Base-by-base conservation (phyloP, 352 stramenopile species). In the Phytophthora nicotianae region DNA sequence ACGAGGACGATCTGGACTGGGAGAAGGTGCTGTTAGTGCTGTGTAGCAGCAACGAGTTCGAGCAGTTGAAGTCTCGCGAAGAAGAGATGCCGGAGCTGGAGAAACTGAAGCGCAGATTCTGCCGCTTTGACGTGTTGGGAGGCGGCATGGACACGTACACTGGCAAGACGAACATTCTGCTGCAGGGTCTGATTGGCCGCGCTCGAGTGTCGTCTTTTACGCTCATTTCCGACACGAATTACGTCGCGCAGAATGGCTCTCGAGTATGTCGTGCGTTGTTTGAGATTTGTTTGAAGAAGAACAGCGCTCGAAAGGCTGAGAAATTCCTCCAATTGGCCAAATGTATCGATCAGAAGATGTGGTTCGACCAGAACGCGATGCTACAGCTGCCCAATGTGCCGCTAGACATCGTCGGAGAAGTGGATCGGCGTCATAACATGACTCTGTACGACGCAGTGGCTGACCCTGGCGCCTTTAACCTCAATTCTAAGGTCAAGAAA, bases 211-310 rank as follows among this genome's bases (percentile, higher is more conserved):
- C 83, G 11, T 96, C 87, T 51, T 99, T 99, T 61, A 99, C 98
- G 14, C 75, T 99, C 2, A 98, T 99, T 56, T 98, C 94, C 8
- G 98, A 99, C 80, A 99, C 95, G 3, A 99, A 99, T 62, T 99
- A 99, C 79, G 97, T 99, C 5, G 97, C 96, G 16, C 97, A 99
- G 50, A 99, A 99, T 70, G 97, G 96, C 8, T 97, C 95, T 32
- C 89, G 98, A 46, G 96, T 99, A 24, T 95, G 96, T 13, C 88
- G 98, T 20, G 98, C 97, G 20, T 74, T 99, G 29, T 99, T 99
- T 79, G 98, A 99, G 77, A 99, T 99, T 54, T 98, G 83, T 24
- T 57, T 98, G 37, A 95, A 96, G 62, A 93, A 96, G 52, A 85
- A 96, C 48, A 97, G 83, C 64, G 85, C 84, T 20, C 71, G 72